Percentiles rank a stretch among this genome's conserved stretches.
Evolutionary conservation across 768 basidiomycete genomes (phyloP).

Genomic region (Coprinellus micaceus): DNA sequence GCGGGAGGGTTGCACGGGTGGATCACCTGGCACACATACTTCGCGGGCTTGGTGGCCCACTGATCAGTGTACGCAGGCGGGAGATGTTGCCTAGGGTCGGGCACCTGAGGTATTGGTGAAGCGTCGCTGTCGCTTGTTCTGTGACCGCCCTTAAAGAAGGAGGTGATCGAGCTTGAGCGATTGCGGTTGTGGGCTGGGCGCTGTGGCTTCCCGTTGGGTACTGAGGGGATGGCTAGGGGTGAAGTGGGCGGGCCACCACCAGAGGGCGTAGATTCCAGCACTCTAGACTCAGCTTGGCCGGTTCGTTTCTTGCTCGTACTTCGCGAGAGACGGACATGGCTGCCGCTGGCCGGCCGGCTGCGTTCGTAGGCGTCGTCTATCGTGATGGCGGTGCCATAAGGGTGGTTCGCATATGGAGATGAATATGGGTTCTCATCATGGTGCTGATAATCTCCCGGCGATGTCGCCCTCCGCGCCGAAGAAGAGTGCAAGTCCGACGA

Average conservation of each 20-base stretch:
- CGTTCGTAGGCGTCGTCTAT: slow-evolving; percentile 8
- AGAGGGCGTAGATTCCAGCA: too few relatives aligned
- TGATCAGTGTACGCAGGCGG: slow-evolving; percentile 34
- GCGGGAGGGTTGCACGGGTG: slow-evolving; percentile 65
- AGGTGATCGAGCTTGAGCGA: slow-evolving; percentile 32
- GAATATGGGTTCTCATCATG: slow-evolving; percentile 6
- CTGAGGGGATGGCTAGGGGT: neutral
- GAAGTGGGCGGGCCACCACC: too few relatives aligned
- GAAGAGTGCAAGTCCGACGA: slow-evolving; percentile 7
- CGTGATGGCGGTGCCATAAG: slow-evolving; percentile 5
- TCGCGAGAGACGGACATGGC: slow-evolving; percentile 3
- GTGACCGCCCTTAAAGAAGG: slow-evolving; percentile 32
- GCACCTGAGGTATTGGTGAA: slow-evolving; percentile 7
- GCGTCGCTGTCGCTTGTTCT: slow-evolving; percentile 14
- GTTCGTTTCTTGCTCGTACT: slow-evolving; percentile 1
- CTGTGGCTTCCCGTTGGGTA: slow-evolving; percentile 15
- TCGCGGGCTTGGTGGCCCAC: slow-evolving; percentile 45
- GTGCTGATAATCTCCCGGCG: neutral
- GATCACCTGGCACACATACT: slow-evolving; percentile 66
- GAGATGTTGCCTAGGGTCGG: slow-evolving; percentile 17
- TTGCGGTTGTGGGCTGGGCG: slow-evolving; percentile 24
- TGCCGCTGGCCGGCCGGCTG: neutral
- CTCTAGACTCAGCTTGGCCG: too few relatives aligned
- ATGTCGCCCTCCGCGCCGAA: neutral
- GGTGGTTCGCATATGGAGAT: slow-evolving; percentile 8